Evolutionary conservation across 2,329 filamentous ascomycete species (phyloP).

Genomic region (Beauveria rudraprayagi): DNA sequence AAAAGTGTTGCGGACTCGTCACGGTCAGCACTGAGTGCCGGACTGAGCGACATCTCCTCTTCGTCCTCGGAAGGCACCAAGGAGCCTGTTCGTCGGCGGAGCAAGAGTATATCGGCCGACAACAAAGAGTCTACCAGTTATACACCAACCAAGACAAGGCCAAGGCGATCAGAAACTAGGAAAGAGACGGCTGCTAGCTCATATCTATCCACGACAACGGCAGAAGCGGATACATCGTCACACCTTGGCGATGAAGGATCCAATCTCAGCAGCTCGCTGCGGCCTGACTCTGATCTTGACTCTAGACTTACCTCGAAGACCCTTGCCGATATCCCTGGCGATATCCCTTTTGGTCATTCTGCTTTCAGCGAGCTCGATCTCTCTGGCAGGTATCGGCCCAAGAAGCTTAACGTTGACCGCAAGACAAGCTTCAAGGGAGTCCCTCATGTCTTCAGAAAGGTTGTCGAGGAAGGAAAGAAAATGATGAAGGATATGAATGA

Average conservation of each 20-base stretch:
- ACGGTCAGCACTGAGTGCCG: background rate
- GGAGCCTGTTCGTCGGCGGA: background rate
- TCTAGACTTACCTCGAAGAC: conserved; percentile 40
- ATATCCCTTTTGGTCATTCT: conserved; percentile 57
- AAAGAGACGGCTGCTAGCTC: conserved; percentile 14
- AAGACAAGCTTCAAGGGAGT: conserved; percentile 51
- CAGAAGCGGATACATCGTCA: conserved; percentile 19
- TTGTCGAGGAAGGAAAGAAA: conserved; percentile 56
- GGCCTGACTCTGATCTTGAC: conserved; percentile 25
- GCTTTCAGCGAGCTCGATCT: conserved; percentile 59
- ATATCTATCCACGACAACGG: background rate
- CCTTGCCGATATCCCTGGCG: conserved; percentile 45
- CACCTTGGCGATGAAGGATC: conserved; percentile 24
- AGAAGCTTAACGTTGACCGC: conserved; percentile 40
- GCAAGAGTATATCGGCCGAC: conserved; percentile 2
- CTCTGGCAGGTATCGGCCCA: conserved; percentile 34
- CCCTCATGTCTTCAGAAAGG: conserved; percentile 57
- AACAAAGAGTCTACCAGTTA: conserved; percentile 22
- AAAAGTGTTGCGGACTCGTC: conserved; percentile 5
- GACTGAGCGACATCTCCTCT: conserved; percentile 4
- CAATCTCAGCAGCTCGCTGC: conserved; percentile 18
- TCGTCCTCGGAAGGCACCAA: conserved; percentile 9
- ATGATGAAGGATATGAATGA: conserved; percentile 55
- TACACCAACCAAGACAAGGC: conserved; percentile 31
- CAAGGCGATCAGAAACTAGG: conserved; percentile 17